These are phyloP conservation scores for Arabidopsis arenosa DNA, from an alignment of 345 rosid genomes.

Conservation along the genomic window DNA sequence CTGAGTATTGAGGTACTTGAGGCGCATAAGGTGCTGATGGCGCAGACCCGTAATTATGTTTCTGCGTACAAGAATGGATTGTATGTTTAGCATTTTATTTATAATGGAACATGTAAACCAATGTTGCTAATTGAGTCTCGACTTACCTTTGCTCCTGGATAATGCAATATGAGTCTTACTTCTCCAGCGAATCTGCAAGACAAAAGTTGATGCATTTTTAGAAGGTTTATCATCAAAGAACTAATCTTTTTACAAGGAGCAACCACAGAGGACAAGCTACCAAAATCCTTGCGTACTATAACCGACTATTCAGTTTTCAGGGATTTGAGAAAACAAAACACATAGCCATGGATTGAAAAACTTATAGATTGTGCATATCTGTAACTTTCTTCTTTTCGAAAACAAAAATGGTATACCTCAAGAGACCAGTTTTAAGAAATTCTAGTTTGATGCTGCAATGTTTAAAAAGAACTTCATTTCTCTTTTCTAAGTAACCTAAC, in stretches of 20 bases:
- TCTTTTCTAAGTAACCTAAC: slow-evolving; percentile 2
- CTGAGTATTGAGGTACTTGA: slow-evolving; percentile 44
- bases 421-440: background rate
- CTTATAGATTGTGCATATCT: background rate
- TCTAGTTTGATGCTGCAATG: background rate
- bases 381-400: background rate
- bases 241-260: background rate
- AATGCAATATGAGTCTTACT: slow-evolving; percentile 73
- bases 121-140: background rate
- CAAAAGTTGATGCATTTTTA: slow-evolving; percentile 29
- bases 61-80: slow-evolving; percentile 52
- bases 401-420: background rate
- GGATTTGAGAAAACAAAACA: slow-evolving; percentile 1
- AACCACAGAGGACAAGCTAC: background rate
- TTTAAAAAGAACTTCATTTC: background rate
- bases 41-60: slow-evolving; percentile 39
- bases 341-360: background rate
- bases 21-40: slow-evolving; percentile 53
- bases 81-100: background rate
- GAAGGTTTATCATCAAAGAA: background rate
- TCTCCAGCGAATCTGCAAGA: slow-evolving; percentile 81
- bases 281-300: slow-evolving; percentile 5
- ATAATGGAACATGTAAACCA: background rate
- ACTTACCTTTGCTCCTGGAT: slow-evolving; percentile 65
- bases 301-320: too few relatives aligned